Evolutionary conservation across 116 monocot species (phyloP), one percentile per base, ranked within the genome.

Genomic region (Phalaenopsis hybrid): DNA sequence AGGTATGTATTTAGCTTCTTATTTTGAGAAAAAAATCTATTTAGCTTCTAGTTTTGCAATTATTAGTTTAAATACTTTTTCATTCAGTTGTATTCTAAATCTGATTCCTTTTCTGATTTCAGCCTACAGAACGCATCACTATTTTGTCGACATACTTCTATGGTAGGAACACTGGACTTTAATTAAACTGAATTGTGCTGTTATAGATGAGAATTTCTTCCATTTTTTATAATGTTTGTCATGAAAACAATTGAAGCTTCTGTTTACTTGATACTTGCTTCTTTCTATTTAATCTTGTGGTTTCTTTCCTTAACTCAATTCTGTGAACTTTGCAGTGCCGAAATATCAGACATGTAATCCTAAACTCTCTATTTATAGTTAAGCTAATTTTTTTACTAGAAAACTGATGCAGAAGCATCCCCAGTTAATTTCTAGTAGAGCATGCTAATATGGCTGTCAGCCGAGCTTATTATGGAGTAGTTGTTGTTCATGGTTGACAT

Each of bases 111-210:
- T 75, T 34, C 73, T 44, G 57, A 82, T 89, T 94, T 46, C 91
- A 98, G 98, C 98, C 98, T 21, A 86, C 85, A 5, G 95, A 98
- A 81, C 91, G 93, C 20, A 93, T 98, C 75, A 86, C 86, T 33
- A 95, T 98, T 82, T 83, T 87, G 34, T 94, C 98, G 55, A 89
- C 95, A 76, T 98, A 95, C 70, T 93, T 93, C 75, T 98, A 98
- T 79, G 98, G 98, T 98, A 76, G 90, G 91, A 79, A 83, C 44
- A 9, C 12, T 28, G 61, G 75, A 83, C 10, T 50, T 33, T 8
- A 73, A 46, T 8, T 75, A 20, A 75, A 75, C 77, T 52, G 77
- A 41, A 77, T 15, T 48, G 13, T 16, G 76, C 48, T 49, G 41
- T 75, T 48, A n/a, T 33, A 45, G 16, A 20, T 33, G 34, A 44